Evolutionary conservation across 148 eudicot genomes (phyloP), one percentile per base, ranked within the genome.

Genomic region (Rhododendron kiyosumense): DNA sequence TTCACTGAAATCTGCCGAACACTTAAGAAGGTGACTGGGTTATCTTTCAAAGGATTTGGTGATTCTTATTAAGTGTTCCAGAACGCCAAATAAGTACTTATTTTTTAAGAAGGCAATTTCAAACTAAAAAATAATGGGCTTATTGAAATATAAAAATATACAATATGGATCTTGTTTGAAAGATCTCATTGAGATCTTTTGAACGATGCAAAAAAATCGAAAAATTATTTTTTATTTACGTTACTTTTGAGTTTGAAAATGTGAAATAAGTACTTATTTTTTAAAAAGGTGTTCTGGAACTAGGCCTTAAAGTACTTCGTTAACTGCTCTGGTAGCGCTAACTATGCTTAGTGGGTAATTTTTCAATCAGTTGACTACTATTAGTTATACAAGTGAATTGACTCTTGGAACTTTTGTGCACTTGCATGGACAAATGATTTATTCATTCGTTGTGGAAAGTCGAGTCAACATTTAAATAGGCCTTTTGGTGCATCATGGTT

Each of bases 1-100:
- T 97, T 97, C 76, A 91, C 96, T 30, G 99, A 97, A 92, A 92
- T 97, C 65, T 94, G 96, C 83, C 93, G 99, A 63, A 95, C 93
- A 43, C 92, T 97, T 15, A 97, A 97, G 89, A 97, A 97, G 98
- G 99, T 97, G 82, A 32, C 24, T 32, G 52, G 1, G 28, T 83
- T 26, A 78, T 71, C 30, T 30, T 30, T 30, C 76, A 71, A 30
- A 11, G 57, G 22, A 11, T 20, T 59, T 15, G 38, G n/a, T 69
- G 59, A 65, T 78, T 52, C 20, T 14, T 5, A 41, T 41, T 41
- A 41, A 41, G 45, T 41, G 45, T 41, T 41, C 45, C 1, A 41
- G 45, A 6, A 41, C 45, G 45, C 45, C 45, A 41, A 41, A 41
- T 6, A 5, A 41, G 45, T 41, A 41, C 45, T 41, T 41, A 41